Conservation (phyloP, 352 stramenopile species). For the Phytophthora europaea region DNA sequence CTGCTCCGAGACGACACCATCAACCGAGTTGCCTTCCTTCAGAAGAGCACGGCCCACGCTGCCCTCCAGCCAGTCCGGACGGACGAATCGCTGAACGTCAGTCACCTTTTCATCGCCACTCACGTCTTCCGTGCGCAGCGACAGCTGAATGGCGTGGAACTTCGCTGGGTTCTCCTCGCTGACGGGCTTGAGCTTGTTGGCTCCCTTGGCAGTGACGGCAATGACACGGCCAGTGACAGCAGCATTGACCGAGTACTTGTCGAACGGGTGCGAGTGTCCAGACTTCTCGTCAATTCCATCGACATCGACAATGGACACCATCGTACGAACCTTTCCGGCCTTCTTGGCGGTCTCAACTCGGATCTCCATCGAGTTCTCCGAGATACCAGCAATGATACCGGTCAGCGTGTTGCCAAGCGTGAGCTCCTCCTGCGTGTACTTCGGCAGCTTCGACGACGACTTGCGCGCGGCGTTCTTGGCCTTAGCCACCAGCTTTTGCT, state of each 20-base stretch:
- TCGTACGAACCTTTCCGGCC: constrained; percentile 77
- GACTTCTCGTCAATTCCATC: constrained; percentile 55
- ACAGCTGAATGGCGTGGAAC: constrained; percentile 80
- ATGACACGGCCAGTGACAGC: constrained; percentile 77
- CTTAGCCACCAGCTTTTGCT: constrained; percentile 58
- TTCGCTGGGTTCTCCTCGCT: constrained; percentile 78
- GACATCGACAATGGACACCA: constrained; percentile 88
- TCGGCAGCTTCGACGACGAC: constrained; percentile 63
- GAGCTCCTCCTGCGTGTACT: constrained; percentile 75
- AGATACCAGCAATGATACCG: constrained; percentile 78
- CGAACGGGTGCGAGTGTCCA: constrained; percentile 75
- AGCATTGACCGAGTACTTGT: constrained; percentile 82
- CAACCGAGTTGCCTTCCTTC: constrained; percentile 56
- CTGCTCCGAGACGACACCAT: constrained; percentile 83
- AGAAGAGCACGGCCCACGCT: constrained; percentile 79
- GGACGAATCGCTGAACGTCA: constrained; percentile 55
- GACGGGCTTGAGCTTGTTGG: constrained; percentile 89
- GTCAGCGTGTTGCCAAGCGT: constrained; percentile 74
- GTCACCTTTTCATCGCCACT: constrained; percentile 42
- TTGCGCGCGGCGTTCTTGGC: constrained; percentile 42
- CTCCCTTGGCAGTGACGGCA: constrained; percentile 73
- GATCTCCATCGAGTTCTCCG: constrained; percentile 87
- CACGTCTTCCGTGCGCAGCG: constrained; percentile 67
- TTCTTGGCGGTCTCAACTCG: constrained; percentile 82
- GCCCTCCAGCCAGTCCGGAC: constrained; percentile 82